Evolutionary conservation across 2,329 filamentous ascomycete species (phyloP).

Genomic region (Setomelanomma holmii): DNA sequence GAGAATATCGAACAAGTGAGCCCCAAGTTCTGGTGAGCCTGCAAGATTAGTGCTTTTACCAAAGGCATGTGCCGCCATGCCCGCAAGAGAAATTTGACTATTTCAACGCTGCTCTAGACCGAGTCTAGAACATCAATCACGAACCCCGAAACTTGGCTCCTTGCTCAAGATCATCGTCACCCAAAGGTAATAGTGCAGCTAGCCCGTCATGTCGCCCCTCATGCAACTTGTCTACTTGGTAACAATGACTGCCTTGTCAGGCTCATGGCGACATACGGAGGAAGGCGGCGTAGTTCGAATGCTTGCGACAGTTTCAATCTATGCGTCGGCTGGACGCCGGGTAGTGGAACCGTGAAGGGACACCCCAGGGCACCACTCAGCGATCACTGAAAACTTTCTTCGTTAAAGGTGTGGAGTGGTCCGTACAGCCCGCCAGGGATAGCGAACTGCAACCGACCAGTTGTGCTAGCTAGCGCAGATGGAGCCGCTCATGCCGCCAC

Average conservation of each 20-base stretch:
- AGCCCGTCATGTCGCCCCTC: constrained; percentile 17
- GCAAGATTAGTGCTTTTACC: constrained; percentile 23
- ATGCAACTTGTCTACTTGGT: constrained; percentile 20
- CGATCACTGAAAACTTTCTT: neutral
- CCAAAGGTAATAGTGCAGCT: constrained; percentile 23
- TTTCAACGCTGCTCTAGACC: constrained; percentile 31
- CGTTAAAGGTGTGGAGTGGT: constrained; percentile 17
- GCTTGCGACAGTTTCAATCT: neutral
- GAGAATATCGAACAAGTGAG: constrained; percentile 24
- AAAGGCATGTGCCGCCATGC: constrained; percentile 31
- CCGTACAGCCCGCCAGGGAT: constrained; percentile 21
- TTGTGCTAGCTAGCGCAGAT: constrained; percentile 6
- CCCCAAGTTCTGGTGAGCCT: constrained; percentile 16
- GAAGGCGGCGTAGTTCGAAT: constrained; percentile 4
- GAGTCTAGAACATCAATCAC: constrained; percentile 44
- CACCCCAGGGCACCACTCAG: neutral
- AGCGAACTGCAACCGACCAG: constrained; percentile 17
- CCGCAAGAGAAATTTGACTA: constrained; percentile 34
- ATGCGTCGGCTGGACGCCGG: neutral
- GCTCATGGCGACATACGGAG: constrained; percentile 20
- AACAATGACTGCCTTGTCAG: constrained; percentile 17
- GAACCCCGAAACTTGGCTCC: constrained; percentile 13
- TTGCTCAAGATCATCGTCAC: constrained; percentile 33
- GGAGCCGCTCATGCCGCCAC: constrained; percentile 33
- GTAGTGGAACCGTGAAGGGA: neutral